Conservation (phyloP, 192 early-diverging fungal genomes). For the Funneliformis geosporum region DNA sequence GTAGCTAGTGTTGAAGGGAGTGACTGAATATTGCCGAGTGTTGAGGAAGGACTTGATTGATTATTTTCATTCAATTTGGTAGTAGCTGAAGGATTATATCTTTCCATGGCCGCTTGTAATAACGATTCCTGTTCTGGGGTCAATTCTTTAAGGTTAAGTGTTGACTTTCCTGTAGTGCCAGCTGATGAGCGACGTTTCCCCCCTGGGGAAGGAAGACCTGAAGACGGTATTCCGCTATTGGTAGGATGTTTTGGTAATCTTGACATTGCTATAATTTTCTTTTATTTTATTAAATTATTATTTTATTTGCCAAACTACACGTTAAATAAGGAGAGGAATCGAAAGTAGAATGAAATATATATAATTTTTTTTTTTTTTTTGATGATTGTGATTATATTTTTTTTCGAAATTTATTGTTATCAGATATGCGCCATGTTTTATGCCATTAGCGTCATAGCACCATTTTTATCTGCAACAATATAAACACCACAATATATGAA, state of each 20-base stretch:
- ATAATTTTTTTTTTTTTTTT: no score
- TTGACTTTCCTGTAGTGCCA: constrained; percentile 32
- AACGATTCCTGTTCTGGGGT: constrained; percentile 48
- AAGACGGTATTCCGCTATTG: constrained; percentile 34
- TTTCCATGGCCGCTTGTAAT: constrained; percentile 43
- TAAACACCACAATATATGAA: neutral
- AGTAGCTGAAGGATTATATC: constrained; percentile 36
- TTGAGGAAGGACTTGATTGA: constrained; percentile 12
- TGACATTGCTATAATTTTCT: constrained; percentile 33
- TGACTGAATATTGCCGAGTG: constrained; percentile 14
- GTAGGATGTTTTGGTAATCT: constrained; percentile 46
- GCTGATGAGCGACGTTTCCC: constrained; percentile 23
- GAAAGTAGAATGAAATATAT: neutral
- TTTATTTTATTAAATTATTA: neutral
- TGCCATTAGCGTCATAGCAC: neutral
- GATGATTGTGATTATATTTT: neutral
- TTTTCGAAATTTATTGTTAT: neutral
- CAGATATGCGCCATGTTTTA: neutral
- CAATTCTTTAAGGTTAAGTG: constrained; percentile 37
- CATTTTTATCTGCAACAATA: neutral
- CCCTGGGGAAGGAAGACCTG: constrained; percentile 36
- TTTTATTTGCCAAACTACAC: neutral
- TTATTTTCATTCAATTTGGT: constrained; percentile 7
- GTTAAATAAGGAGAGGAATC: neutral
- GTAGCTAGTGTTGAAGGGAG: constrained; percentile 31